Evolutionary conservation across 192 early-diverging fungal species (phyloP).

Genomic region (Linnemannia exigua): DNA sequence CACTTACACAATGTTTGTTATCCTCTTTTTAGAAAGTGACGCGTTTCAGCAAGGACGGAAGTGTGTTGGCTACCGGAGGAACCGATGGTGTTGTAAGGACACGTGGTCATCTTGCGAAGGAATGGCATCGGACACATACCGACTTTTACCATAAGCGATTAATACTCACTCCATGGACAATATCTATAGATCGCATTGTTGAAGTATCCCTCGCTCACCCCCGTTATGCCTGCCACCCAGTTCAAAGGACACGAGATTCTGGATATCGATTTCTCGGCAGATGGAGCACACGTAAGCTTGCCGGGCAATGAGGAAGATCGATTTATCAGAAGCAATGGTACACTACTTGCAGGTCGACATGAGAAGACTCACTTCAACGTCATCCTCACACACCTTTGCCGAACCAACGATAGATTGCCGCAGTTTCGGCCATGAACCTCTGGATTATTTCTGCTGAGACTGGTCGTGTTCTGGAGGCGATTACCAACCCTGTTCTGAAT

Average conservation of each 20-base stretch:
- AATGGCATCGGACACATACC: neutral
- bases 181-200: conserved; percentile 57
- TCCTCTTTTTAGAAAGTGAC: conserved; percentile 62
- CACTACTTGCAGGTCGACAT: too few relatives aligned
- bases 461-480: conserved; percentile 62
- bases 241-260: conserved; percentile 72
- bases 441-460: conserved; percentile 58
- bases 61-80: conserved; percentile 72
- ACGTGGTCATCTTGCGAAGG: neutral
- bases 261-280: conserved; percentile 76
- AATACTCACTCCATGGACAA: neutral
- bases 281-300: conserved; percentile 46
- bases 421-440: conserved; percentile 62
- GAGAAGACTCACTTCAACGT: neutral
- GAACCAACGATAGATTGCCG: conserved; percentile 59
- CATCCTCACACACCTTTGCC: neutral
- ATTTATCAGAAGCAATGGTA: too few relatives aligned
- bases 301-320: neutral
- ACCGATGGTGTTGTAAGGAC: conserved; percentile 76
- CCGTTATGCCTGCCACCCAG: conserved; percentile 62
- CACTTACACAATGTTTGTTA: neutral
- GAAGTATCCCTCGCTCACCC: conserved; percentile 72
- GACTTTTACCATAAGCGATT: neutral
- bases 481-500: conserved; percentile 56
- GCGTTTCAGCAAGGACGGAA: conserved; percentile 78